Evolutionary conservation across 768 basidiomycete genomes (phyloP).

Genomic region (Termitomyces sp.): DNA sequence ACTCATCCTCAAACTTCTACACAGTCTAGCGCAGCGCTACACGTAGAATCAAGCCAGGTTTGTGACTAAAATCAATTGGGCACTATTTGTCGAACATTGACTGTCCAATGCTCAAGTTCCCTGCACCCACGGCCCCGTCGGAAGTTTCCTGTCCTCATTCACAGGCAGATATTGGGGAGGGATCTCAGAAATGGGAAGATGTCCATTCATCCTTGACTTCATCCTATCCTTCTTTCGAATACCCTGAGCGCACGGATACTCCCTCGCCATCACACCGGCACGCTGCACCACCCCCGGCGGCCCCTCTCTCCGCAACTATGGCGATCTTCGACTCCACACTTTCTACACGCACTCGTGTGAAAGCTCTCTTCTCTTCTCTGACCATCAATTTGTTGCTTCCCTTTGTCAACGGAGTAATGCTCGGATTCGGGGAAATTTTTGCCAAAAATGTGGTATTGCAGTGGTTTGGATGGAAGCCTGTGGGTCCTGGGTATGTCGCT

Average conservation of each 20-base stretch:
- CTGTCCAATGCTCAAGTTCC: constrained; percentile 1
- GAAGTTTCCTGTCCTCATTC: constrained; percentile 29
- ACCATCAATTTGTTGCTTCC: constrained; percentile 85
- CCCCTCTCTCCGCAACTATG: constrained; percentile 51
- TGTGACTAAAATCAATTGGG: constrained; percentile 12
- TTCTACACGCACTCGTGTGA: constrained; percentile 61
- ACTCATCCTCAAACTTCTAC: constrained; percentile 30
- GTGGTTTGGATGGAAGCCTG: constrained; percentile 46
- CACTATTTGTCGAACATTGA: not conserved
- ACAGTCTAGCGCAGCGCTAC: constrained; percentile 33
- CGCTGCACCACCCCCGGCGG: constrained; percentile 18
- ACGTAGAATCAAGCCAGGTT: constrained; percentile 29
- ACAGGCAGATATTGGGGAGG: constrained; percentile 34
- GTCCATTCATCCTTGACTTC: constrained; percentile 54
- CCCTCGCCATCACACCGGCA: constrained; percentile 36
- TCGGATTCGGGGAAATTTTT: constrained; percentile 94
- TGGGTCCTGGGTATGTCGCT: constrained; percentile 31
- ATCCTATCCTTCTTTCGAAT: constrained; percentile 80
- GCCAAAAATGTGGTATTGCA: constrained; percentile 70
- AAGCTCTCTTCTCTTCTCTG: constrained; percentile 67
- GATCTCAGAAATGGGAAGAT: constrained; percentile 72
- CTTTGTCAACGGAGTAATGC: constrained; percentile 93
- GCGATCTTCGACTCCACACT: constrained; percentile 70
- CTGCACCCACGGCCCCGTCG: constrained; percentile 13
- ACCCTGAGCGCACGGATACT: constrained; percentile 58